A percentile compares a stretch with the other conserved stretches of the same genome.
Evolutionary conservation across 2,329 filamentous ascomycete species (phyloP).

Genomic region (Gliomastix tumulicola): DNA sequence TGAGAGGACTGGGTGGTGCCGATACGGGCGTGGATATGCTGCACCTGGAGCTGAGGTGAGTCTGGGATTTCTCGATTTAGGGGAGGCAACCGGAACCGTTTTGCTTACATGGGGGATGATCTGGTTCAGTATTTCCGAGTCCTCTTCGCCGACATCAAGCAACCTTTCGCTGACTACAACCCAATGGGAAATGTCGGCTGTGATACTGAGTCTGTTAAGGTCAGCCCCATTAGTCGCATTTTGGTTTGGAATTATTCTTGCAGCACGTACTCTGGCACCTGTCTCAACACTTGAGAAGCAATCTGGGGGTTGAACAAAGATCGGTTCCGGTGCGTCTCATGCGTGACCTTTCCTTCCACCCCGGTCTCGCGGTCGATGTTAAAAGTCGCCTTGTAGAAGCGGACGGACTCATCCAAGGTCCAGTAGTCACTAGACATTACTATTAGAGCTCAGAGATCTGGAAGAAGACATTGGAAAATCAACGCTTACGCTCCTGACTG

Average conservation of each 20-base stretch:
- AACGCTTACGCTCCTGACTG: constrained; percentile 9
- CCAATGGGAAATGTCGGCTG: constrained; percentile 17
- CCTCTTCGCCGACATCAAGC: constrained; percentile 10
- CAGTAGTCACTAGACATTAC: constrained; percentile 17
- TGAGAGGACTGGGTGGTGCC: constrained; percentile 27
- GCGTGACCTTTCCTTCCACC: constrained; percentile 16
- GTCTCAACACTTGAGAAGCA: constrained; percentile 15
- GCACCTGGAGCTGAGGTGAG: constrained; percentile 11
- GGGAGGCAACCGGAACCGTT: too few species aligned
- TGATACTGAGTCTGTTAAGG: constrained; percentile 11
- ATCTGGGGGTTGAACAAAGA: constrained; percentile 21
- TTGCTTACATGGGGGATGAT: constrained; percentile 21
- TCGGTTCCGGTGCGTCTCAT: constrained; percentile 24
- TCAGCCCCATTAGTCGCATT: background rate
- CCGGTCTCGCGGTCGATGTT: constrained; percentile 20
- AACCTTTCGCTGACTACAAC: constrained; percentile 13
- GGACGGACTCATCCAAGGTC: constrained; percentile 20
- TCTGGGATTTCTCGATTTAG: too few species aligned
- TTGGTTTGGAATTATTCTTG: background rate
- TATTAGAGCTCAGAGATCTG: too few species aligned
- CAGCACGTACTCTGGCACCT: constrained; percentile 18
- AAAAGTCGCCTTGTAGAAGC: constrained; percentile 20
- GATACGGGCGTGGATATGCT: constrained; percentile 24
- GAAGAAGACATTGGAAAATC: too few species aligned
- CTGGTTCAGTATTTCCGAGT: constrained; percentile 9